These are phyloP conservation scores for Cryptococcus sp. DNA, from an alignment of 1,284 basidiomycete genomes.

Conservation along the genomic window DNA sequence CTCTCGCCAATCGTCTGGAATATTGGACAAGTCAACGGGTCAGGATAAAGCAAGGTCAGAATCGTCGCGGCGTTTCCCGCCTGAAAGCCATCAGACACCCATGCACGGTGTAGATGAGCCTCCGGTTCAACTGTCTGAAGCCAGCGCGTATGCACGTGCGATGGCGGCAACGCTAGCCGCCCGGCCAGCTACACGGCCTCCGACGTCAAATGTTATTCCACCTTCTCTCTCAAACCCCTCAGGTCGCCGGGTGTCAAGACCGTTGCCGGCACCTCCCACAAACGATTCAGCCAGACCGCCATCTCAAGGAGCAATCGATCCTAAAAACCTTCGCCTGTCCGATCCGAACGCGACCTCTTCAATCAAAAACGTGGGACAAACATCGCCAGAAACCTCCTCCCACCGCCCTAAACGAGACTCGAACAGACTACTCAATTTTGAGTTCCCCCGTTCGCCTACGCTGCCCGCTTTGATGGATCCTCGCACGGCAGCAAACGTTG, in stretches of 20 bases:
- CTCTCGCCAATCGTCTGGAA: neutral
- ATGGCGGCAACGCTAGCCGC: slow-evolving; percentile 10
- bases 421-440: slow-evolving; percentile 13
- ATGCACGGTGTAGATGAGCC: neutral
- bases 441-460: slow-evolving; percentile 26
- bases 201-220: neutral
- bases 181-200: neutral
- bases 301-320: neutral
- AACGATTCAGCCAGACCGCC: neutral
- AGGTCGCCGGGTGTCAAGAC: slow-evolving; percentile 1
- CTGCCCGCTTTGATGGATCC: slow-evolving; percentile 26
- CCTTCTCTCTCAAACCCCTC: neutral
- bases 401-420: slow-evolving; percentile 3
- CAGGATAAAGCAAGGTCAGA: too few relatives aligned
- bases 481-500: neutral
- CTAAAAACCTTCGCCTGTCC: neutral
- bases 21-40: neutral
- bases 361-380: too few relatives aligned
- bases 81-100: neutral
- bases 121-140: slow-evolving; percentile 14
- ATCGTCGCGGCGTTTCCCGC: too few relatives aligned
- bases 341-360: too few relatives aligned
- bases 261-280: slow-evolving; percentile 1
- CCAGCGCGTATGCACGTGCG: slow-evolving; percentile 24
- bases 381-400: neutral